Conservation (phyloP, 202 grass and related monocot species). For the Thinopyrum obtusiflorum region DNA sequence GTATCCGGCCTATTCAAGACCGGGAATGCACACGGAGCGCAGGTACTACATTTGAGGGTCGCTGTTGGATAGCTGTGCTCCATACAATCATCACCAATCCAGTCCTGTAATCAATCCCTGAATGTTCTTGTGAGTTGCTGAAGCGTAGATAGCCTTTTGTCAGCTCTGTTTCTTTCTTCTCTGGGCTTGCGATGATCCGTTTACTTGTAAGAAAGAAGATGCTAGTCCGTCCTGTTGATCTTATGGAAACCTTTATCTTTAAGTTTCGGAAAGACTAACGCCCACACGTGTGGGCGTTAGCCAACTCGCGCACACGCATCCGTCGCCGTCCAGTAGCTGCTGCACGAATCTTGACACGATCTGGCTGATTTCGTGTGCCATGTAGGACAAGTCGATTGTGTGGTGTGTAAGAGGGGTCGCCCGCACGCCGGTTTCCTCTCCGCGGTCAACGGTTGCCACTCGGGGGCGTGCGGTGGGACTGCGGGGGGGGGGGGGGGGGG, state of each 20-base stretch:
- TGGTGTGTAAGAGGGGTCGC: no score
- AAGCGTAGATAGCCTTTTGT: neutral
- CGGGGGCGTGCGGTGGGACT: no score
- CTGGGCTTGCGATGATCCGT: neutral
- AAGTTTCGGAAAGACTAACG: neutral
- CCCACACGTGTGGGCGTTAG: no score
- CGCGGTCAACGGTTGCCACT: no score
- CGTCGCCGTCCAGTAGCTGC: no score
- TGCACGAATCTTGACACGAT: no score
- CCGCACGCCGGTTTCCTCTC: no score
- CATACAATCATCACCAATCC: neutral
- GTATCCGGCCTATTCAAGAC: neutral
- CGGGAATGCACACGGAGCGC: constrained; percentile 2
- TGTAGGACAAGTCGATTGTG: no score
- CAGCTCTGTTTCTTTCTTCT: neutral
- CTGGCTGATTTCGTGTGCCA: no score
- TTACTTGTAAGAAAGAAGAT: neutral
- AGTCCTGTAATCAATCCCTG: neutral
- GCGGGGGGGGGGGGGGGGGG: no score
- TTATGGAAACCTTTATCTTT: neutral
- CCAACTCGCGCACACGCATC: no score
- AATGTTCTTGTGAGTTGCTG: neutral
- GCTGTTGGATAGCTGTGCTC: neutral
- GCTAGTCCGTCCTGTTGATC: neutral
- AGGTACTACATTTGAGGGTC: constrained; percentile 10